Evolutionary conservation across 768 basidiomycete genomes (phyloP), one percentile per base, ranked within the genome.

Genomic region (Pleurotus citrinopileatus): DNA sequence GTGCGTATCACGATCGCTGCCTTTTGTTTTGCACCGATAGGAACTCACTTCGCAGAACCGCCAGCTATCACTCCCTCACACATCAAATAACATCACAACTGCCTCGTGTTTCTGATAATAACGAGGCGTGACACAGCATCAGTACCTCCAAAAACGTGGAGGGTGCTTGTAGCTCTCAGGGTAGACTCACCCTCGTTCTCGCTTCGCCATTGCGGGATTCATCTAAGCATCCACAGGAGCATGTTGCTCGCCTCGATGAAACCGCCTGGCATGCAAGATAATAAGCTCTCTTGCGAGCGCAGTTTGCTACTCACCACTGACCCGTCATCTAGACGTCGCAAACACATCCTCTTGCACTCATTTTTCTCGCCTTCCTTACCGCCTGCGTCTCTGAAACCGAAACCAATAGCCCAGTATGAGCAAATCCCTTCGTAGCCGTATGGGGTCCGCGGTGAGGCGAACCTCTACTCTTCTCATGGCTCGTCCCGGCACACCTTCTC

Each of bases 391-490:
- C 52, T 43, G 51, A n/a, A n/a, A n/a, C n/a, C n/a, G n/a, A n/a
- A n/a, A n/a, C 45, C 48, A 59, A 57, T 42, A 56, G 57, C 17
- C 63, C 46, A 64, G 65, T 19, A 61, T 65, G 37, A 63, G 62
- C 59, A 78, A 72, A 62, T 73, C 78, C 42, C 73, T 79, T 62
- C 84, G 86, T 67, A 68, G 74, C 36, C 83, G 86, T 46, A 78
- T 87, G 71, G 81, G 81, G 46, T 76, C 73, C 44, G 79, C 73
- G 48, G 73, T 86, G 64, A 78, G 84, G 6, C 82, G 85, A 48
- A 78, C 84, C 2, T 87, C 86, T 15, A 78, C 81, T 3, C 70
- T 77, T 7, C 73, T 86, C 56, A 69, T 82, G 36, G 46, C 64
- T 40, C 67, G 69, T 57, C 67, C 80, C 46, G 44, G 73, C 58